Conservation (phyloP, 2,329 filamentous ascomycete genomes). For the Monosporascus sp. region DNA sequence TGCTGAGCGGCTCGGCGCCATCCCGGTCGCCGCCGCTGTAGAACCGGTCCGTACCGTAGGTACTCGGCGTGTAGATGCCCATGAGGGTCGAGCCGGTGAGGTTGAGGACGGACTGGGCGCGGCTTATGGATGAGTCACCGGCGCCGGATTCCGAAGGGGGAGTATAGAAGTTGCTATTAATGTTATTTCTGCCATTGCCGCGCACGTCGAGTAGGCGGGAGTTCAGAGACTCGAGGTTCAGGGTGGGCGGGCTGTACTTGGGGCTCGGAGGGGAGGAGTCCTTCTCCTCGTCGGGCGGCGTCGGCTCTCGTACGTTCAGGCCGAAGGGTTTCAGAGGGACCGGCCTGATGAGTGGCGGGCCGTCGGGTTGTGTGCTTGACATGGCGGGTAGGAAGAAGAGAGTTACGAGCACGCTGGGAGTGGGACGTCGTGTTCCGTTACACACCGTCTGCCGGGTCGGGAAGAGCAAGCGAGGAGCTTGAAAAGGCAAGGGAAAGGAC, state of each 20-base stretch:
- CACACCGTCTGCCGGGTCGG: too few species aligned
- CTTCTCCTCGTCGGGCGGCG: conserved; percentile 36
- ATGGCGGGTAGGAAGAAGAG: conserved; percentile 1
- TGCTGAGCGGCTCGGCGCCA: conserved; percentile 35
- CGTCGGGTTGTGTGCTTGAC: conserved; percentile 27
- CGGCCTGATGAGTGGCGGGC: conserved; percentile 60
- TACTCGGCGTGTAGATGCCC: conserved; percentile 78
- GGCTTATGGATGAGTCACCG: conserved; percentile 45
- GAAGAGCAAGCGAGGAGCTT: too few species aligned
- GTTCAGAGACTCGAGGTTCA: conserved; percentile 32
- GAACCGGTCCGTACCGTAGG: conserved; percentile 45
- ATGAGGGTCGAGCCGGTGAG: conserved; percentile 84
- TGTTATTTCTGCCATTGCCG: conserved; percentile 7
- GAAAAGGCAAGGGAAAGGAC: too few species aligned
- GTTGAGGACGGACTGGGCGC: conserved; percentile 76
- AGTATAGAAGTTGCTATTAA: neutral
- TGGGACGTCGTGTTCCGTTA: too few species aligned
- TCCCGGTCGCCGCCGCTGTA: conserved; percentile 17
- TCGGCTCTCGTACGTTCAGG: conserved; percentile 44
- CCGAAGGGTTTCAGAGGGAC: conserved; percentile 69
- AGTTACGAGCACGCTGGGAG: too few species aligned
- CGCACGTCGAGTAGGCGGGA: conserved; percentile 23
- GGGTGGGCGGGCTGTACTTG: conserved; percentile 33
- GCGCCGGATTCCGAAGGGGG: conserved; percentile 22
- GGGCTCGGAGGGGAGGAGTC: conserved; percentile 31